A percentile compares a stretch with the other conserved stretches of the same genome.
Conservation (phyloP, 306 rosid species). For the Quercus agrifolia region DNA sequence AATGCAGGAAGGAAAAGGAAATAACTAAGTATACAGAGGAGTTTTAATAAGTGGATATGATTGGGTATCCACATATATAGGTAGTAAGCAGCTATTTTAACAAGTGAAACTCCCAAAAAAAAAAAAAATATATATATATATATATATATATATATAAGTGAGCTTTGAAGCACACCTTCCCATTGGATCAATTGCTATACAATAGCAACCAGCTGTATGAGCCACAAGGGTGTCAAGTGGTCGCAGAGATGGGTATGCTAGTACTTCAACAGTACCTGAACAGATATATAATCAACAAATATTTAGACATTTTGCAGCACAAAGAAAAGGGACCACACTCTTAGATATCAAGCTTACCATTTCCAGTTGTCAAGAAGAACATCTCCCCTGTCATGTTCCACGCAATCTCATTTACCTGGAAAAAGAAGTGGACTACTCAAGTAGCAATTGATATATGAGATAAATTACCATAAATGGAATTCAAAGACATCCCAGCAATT, state of each 20-base stretch:
- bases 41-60: not conserved
- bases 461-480: not conserved
- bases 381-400: conserved; percentile 95
- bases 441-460: conserved; percentile 3
- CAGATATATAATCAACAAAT: not conserved
- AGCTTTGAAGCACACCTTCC: conserved; percentile 63
- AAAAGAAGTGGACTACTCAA: not conserved
- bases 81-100: not conserved
- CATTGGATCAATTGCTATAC: conserved; percentile 91
- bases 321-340: not conserved
- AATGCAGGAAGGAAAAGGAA: not conserved
- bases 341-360: conserved; percentile 50
- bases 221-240: conserved; percentile 92
- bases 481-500: not conserved
- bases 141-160: not conserved
- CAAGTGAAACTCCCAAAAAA: conserved; percentile 6
- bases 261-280: conserved; percentile 87
- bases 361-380: conserved; percentile 92
- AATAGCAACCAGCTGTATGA: conserved; percentile 98
- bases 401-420: conserved; percentile 93
- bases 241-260: conserved; percentile 84
- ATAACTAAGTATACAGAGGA: not conserved
- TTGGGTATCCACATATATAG: not conserved
- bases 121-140: not conserved
- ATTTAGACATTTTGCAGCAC: not conserved